Evolutionary conservation across 2,329 filamentous ascomycete species (phyloP).

Genomic region (Tothia fuscella): DNA sequence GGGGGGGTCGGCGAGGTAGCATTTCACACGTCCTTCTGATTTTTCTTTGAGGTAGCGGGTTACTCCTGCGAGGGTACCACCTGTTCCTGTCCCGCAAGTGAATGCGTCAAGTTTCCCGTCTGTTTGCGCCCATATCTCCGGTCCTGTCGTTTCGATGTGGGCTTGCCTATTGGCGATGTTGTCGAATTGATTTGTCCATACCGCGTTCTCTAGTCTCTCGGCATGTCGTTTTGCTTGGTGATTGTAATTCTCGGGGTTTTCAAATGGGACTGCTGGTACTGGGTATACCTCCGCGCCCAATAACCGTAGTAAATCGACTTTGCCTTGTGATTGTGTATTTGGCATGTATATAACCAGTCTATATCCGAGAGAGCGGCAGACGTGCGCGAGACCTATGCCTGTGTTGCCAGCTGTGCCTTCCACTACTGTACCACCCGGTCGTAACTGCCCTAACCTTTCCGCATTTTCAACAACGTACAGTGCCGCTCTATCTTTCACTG

Average conservation of each 20-base stretch:
- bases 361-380: constrained; percentile 86
- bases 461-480: constrained; percentile 90
- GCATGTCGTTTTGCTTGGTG: constrained; percentile 87
- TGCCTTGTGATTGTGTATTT: constrained; percentile 94
- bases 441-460: constrained; percentile 72
- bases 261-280: constrained; percentile 89
- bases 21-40: constrained; percentile 66
- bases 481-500: constrained; percentile 90
- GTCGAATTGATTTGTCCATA: constrained; percentile 99
- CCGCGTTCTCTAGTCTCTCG: constrained; percentile 72
- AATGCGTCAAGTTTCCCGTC: constrained; percentile 79
- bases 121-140: constrained; percentile 95
- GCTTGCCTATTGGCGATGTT: constrained; percentile 88
- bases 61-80: constrained; percentile 76
- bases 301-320: constrained; percentile 83
- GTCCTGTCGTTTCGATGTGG: constrained; percentile 92
- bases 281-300: constrained; percentile 93
- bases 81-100: constrained; percentile 89
- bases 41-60: constrained; percentile 82
- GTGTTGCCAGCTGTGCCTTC: constrained; percentile 98
- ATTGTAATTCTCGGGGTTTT: constrained; percentile 95
- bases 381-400: constrained; percentile 92
- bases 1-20: constrained; percentile 85
- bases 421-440: constrained; percentile 82
- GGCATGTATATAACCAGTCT: constrained; percentile 99